Conservation (phyloP, 306 rosid species). For the Cucumis cinereus region DNA sequence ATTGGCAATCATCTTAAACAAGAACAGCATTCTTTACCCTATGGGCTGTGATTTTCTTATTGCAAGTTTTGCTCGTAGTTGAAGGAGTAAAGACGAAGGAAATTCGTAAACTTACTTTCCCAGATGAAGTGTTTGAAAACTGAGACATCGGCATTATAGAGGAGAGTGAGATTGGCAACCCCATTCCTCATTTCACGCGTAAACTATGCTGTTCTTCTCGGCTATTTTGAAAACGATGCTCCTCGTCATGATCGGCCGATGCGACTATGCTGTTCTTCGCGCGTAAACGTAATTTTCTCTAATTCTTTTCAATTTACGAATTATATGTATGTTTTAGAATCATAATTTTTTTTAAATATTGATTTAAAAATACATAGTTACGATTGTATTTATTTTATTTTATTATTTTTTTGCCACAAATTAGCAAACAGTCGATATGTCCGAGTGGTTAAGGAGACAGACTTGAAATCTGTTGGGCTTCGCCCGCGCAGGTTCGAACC, state of each 20-base stretch:
- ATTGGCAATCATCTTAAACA: not conserved
- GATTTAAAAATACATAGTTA: too few species aligned
- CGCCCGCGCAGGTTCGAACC: constrained; percentile 22
- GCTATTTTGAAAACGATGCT: not conserved
- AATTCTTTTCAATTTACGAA: too few species aligned
- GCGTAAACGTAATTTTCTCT: too few species aligned
- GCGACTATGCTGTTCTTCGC: too few species aligned
- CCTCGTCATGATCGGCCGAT: not conserved
- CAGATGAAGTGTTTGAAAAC: not conserved
- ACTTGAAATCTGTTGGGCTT: constrained; percentile 21
- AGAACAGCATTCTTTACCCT: not conserved
- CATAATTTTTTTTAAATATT: too few species aligned
- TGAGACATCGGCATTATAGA: not conserved
- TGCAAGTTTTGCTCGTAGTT: not conserved
- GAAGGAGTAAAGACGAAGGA: not conserved
- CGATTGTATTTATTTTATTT: too few species aligned
- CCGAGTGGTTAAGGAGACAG: constrained; percentile 22
- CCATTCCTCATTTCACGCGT: not conserved
- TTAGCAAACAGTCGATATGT: not conserved
- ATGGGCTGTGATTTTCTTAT: not conserved
- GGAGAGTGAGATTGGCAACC: not conserved
- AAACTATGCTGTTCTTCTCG: not conserved
- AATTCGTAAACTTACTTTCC: not conserved
- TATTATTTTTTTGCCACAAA: too few species aligned
- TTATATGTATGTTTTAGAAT: too few species aligned